A percentile compares a stretch with the other conserved stretches of the same genome.
phyloP scores from a whole-genome alignment of 1,284 basidiomycete genomes.

The Somion occarium region DNA sequence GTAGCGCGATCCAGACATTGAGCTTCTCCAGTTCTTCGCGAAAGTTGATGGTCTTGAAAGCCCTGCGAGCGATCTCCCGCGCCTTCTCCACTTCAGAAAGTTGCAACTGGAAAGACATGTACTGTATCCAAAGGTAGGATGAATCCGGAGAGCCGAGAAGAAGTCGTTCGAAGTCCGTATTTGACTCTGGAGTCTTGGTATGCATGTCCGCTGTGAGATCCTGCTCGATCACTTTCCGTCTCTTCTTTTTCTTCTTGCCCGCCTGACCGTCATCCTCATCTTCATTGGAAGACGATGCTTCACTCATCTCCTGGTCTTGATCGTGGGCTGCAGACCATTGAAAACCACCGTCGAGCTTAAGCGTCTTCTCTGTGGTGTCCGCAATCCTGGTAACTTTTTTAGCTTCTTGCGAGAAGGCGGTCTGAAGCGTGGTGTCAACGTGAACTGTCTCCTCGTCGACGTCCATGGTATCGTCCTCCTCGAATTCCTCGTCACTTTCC shows the following conservation, averaged over 20 bases:
- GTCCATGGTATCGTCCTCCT: constrained; percentile 20
- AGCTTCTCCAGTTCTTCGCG: constrained; percentile 95
- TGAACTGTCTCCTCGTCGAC: constrained; percentile 8
- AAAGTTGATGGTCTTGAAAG: constrained; percentile 87
- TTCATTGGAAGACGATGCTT: constrained; percentile 35
- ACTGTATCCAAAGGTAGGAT: constrained; percentile 98
- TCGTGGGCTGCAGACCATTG: constrained; percentile 54
- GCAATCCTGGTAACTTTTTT: neutral
- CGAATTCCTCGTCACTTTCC: constrained; percentile 20
- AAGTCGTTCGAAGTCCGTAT: constrained; percentile 91
- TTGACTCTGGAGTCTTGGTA: constrained; percentile 82
- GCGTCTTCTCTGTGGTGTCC: constrained; percentile 21
- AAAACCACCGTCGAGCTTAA: constrained; percentile 60
- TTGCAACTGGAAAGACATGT: constrained; percentile 98
- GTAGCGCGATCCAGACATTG: constrained; percentile 96
- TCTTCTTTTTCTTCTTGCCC: constrained; percentile 61
- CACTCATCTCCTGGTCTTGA: constrained; percentile 31
- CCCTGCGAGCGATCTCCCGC: constrained; percentile 81
- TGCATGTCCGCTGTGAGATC: constrained; percentile 87
- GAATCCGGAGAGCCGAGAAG: constrained; percentile 96
- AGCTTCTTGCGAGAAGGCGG: neutral
- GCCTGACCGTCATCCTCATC: constrained; percentile 44
- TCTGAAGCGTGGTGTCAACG: neutral
- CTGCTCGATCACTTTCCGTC: constrained; percentile 67
- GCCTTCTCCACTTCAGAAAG: constrained; percentile 96